Evolutionary conservation across 2,329 filamentous ascomycete species (phyloP).

Genomic region (Fusarium sp.): DNA sequence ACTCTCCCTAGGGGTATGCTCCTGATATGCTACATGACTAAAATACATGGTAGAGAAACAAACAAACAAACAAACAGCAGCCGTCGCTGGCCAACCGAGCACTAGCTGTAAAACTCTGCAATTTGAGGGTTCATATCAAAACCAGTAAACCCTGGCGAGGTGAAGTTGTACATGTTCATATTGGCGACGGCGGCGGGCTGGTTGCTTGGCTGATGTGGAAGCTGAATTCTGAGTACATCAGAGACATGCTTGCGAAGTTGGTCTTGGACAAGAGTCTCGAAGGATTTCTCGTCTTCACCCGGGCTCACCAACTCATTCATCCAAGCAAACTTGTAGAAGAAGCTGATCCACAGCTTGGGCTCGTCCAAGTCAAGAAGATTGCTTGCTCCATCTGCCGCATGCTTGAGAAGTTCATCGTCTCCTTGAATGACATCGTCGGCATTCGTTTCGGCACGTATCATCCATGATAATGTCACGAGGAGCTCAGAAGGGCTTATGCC

Average conservation of each 20-base stretch:
- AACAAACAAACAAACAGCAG: not conserved
- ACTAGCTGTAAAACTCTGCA: not conserved
- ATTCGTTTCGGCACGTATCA: conserved; percentile 33
- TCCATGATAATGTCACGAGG: conserved; percentile 42
- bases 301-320: conserved; percentile 39
- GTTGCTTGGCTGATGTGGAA: conserved; percentile 30
- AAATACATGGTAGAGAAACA: not conserved
- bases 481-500: conserved; percentile 44
- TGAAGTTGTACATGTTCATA: conserved; percentile 5
- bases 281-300: conserved; percentile 33
- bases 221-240: conserved; percentile 24
- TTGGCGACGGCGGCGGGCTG: not conserved
- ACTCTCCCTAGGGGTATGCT: not conserved
- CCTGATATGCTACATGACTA: not conserved
- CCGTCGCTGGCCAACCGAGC: not conserved
- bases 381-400: conserved; percentile 19
- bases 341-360: conserved; percentile 32
- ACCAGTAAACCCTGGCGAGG: conserved; percentile 1
- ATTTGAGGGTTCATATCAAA: conserved; percentile 14
- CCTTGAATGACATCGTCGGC: not conserved
- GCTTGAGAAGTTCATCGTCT: conserved; percentile 17
- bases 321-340: conserved; percentile 39
- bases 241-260: conserved; percentile 36
- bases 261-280: conserved; percentile 29
- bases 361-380: conserved; percentile 20